Evolutionary conservation across 2,329 filamentous ascomycete genomes (phyloP), one percentile per base, ranked within the genome.

Genomic region (Hypoxylon sp.): DNA sequence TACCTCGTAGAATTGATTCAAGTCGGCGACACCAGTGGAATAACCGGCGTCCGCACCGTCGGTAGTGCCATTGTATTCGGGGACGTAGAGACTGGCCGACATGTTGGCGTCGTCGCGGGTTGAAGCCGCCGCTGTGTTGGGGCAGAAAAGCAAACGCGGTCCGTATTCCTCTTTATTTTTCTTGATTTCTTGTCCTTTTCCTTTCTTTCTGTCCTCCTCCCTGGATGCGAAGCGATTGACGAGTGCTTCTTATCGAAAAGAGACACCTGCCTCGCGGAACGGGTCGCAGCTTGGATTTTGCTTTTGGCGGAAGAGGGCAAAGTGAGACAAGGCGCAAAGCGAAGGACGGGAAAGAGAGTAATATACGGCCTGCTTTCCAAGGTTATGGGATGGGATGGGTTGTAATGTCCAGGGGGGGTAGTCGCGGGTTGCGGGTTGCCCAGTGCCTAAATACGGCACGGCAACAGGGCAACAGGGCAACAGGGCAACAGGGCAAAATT

Each of bases 1-100:
- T 78, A 90, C 88, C 74, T 91, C 84, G 78, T 96, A 97, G 76
- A 86, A 96, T 68, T 93, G 78, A 76, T 97, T 97, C 66, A 96
- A 82, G 75, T 97, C 85, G 81, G 77, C 87, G 77, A 78, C 74
- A 9, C 67, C 71, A 49, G 74, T 70, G 48, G 81, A 81, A 72
- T 81, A 81, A 56, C 83, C 83, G 62, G 77, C 74, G 70, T 83
- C 76, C 69, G 82, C 81, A 63, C 70, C 69, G 56, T 75, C 81
- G 24, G 68, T 68, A 50, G 78, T 82, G 70, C 82, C 83, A 69
- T 81, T 82, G 74, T 84, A 86, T 37, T 69, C 65, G 55, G 70
- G 70, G 42, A 74, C 68, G 60, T 61, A 57, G 45, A 67, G 51
- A 33, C 62, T 67, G 17, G 66, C 62, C 29, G 69, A 70, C 69